Percentiles rank a stretch among this genome's conserved stretches.
These are phyloP conservation scores for Aplosporella prunicola DNA, from an alignment of 2,329 filamentous ascomycete genomes.

Conservation along the genomic window DNA sequence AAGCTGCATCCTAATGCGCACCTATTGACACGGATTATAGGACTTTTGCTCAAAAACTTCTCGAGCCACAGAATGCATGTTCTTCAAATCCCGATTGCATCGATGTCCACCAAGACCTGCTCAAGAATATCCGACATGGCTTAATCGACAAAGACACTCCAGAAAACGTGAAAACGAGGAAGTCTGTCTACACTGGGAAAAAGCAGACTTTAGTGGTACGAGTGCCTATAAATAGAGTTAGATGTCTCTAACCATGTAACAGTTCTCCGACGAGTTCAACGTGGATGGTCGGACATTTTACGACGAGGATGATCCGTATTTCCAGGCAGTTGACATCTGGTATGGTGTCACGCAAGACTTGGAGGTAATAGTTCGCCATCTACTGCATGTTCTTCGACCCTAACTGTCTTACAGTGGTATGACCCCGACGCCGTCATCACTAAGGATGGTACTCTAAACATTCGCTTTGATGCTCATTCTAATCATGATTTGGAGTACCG, in stretches of 20 bases:
- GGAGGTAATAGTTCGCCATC: conserved; percentile 42
- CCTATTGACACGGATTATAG: conserved; percentile 32
- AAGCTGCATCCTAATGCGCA: too few relatives aligned
- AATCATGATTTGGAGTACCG: conserved; percentile 58
- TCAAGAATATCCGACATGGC: conserved; percentile 49
- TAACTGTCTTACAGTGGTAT: conserved; percentile 47
- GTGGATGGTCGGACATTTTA: conserved; percentile 59
- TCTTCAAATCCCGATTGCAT: conserved; percentile 41
- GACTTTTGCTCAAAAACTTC: conserved; percentile 45
- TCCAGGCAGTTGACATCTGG: conserved; percentile 59
- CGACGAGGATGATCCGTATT: conserved; percentile 59
- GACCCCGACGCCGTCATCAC: conserved; percentile 59
- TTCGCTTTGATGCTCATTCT: conserved; percentile 55
- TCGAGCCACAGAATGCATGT: conserved; percentile 30
- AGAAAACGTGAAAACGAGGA: conserved; percentile 46
- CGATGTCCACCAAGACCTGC: conserved; percentile 35
- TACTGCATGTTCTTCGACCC: too few relatives aligned
- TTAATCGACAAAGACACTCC: conserved; percentile 63
- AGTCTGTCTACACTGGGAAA: conserved; percentile 45
- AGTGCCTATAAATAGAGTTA: conserved; percentile 1
- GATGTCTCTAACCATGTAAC: background rate
- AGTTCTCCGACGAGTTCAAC: conserved; percentile 67
- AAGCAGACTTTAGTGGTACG: conserved; percentile 52
- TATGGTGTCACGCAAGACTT: conserved; percentile 63
- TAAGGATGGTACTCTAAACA: conserved; percentile 50